phyloP scores from a whole-genome alignment of 228 moss, liverwort and hornwort species.

The Sphagnum fallax region DNA sequence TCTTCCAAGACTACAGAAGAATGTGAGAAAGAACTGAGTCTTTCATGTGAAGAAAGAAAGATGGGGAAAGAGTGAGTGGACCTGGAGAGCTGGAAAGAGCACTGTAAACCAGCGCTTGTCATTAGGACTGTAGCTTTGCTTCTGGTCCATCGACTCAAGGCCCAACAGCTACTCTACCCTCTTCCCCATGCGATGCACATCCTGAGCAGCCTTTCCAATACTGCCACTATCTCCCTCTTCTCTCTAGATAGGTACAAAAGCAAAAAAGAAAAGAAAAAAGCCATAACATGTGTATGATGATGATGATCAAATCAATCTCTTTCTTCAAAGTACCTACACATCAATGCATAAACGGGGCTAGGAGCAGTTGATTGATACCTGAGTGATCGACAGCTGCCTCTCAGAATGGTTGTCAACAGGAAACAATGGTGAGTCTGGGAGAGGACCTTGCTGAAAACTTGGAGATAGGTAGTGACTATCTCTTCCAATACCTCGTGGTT shows the following conservation, averaged over 20 bases:
- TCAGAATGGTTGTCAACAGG: slow-evolving; percentile 30
- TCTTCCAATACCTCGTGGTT: slow-evolving; percentile 17
- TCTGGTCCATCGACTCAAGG: slow-evolving; percentile 9
- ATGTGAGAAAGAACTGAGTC: too few species aligned
- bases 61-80: slow-evolving; percentile 2
- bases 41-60: too few species aligned
- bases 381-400: slow-evolving; percentile 10
- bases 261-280: neutral
- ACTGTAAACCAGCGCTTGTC: slow-evolving; percentile 75
- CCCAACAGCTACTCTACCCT: slow-evolving; percentile 13
- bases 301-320: too few species aligned
- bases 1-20: too few species aligned
- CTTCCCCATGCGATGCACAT: slow-evolving; percentile 7
- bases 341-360: too few species aligned
- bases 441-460: slow-evolving; percentile 28
- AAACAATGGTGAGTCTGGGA: slow-evolving; percentile 15
- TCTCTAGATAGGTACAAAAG: neutral
- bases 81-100: slow-evolving; percentile 89
- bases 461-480: slow-evolving; percentile 20
- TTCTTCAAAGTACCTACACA: too few species aligned
- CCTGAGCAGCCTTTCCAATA: slow-evolving; percentile 25
- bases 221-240: neutral
- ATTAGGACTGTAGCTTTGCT: slow-evolving; percentile 35
- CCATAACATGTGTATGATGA: neutral
- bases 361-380: slow-evolving; percentile 8